Percentiles rank a stretch among this genome's conserved stretches.
These are phyloP conservation scores for Backusella liffmaniae DNA, from an alignment of 192 early-diverging fungal genomes.

Conservation along the genomic window DNA sequence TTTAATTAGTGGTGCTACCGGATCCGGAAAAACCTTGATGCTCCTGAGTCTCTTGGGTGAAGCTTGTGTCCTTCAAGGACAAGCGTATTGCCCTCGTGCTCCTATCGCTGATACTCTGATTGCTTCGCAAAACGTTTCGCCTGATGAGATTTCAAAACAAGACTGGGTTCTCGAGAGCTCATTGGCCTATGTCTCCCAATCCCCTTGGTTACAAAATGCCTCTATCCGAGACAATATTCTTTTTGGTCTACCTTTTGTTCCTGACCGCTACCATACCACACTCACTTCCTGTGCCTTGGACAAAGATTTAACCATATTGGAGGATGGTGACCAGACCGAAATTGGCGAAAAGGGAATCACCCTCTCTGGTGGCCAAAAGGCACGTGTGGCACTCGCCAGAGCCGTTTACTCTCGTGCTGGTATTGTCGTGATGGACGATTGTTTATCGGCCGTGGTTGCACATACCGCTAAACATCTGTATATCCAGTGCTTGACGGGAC, in stretches of 20 bases:
- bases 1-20: conserved; percentile 73
- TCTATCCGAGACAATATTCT: conserved; percentile 72
- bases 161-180: conserved; percentile 38
- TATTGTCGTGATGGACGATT: conserved; percentile 81
- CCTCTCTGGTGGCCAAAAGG: conserved; percentile 41
- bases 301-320: conserved; percentile 76
- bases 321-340: conserved; percentile 78
- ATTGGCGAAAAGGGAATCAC: conserved; percentile 85
- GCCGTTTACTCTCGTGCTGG: conserved; percentile 77
- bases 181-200: conserved; percentile 78
- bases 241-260: conserved; percentile 40
- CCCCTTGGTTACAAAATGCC: conserved; percentile 28
- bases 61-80: conserved; percentile 29
- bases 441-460: conserved; percentile 84
- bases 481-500: conserved; percentile 69
- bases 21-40: conserved; percentile 84
- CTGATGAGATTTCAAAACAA: conserved; percentile 8
- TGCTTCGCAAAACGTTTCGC: not conserved
- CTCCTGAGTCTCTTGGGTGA: conserved; percentile 85
- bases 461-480: conserved; percentile 83
- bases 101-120: conserved; percentile 15
- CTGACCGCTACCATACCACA: conserved; percentile 23
- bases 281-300: conserved; percentile 71
- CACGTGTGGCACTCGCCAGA: conserved; percentile 77
- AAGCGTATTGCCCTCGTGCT: conserved; percentile 35